These are phyloP conservation scores for Collybiopsis confluens DNA, from an alignment of 768 basidiomycete genomes.

Conservation along the genomic window DNA sequence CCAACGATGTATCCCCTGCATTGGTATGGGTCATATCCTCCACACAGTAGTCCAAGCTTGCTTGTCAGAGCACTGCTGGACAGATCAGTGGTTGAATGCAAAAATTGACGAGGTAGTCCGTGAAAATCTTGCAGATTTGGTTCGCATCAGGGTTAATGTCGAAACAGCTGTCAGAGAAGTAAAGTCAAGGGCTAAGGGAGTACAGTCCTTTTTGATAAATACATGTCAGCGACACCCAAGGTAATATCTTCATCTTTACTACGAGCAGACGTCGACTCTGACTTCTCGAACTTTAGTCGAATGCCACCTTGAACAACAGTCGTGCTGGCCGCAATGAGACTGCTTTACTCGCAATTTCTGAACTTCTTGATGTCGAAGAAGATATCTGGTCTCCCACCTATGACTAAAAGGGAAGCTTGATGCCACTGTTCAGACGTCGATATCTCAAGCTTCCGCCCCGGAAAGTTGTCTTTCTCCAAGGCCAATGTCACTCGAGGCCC, in stretches of 20 bases:
- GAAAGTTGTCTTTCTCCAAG: conserved; percentile 15
- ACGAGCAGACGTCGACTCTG: background rate
- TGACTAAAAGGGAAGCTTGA: conserved; percentile 94
- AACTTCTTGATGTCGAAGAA: conserved; percentile 83
- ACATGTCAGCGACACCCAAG: conserved; percentile 62
- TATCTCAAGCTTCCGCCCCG: conserved; percentile 41
- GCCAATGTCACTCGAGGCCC: conserved; percentile 32
- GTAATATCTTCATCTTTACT: conserved; percentile 28
- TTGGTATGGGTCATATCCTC: conserved; percentile 87
- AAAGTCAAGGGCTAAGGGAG: conserved; percentile 55
- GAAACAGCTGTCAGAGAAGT: conserved; percentile 68
- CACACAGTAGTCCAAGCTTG: conserved; percentile 90
- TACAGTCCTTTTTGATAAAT: conserved; percentile 63
- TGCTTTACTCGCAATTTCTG: conserved; percentile 65
- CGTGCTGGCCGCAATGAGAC: conserved; percentile 45
- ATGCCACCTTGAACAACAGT: conserved; percentile 66
- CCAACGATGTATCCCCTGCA: conserved; percentile 57
- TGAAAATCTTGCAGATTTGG: conserved; percentile 53
- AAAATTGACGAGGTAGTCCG: conserved; percentile 54
- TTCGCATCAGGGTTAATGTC: conserved; percentile 53
- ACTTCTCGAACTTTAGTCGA: conserved; percentile 35
- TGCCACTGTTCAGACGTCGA: conserved; percentile 71
- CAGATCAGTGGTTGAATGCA: conserved; percentile 54
- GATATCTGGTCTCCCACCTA: conserved; percentile 97
- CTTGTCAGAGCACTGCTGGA: conserved; percentile 59